These are phyloP conservation scores for Tetrapisispora iriomotensis DNA, from an alignment of 805 yeast genomes.

Conservation along the genomic window DNA sequence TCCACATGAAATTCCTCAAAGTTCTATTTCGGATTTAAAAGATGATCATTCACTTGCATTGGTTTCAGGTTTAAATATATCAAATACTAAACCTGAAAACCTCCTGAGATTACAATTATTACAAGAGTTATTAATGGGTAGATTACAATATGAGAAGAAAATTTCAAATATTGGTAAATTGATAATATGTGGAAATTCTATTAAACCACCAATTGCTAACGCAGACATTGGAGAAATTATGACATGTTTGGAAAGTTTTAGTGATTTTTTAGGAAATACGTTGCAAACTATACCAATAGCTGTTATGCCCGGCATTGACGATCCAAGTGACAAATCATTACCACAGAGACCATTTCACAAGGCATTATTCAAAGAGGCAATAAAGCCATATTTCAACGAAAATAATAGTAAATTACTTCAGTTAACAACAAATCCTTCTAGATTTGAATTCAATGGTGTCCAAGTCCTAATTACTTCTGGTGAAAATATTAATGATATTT, in stretches of 20 bases:
- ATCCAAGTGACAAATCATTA: slow-evolving; percentile 73
- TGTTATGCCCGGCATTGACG: slow-evolving; percentile 75
- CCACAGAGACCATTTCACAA: slow-evolving; percentile 90
- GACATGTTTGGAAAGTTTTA: slow-evolving; percentile 48
- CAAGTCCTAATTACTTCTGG: slow-evolving; percentile 71
- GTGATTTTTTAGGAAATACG: slow-evolving; percentile 46
- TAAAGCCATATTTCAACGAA: slow-evolving; percentile 32
- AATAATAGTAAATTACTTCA: slow-evolving; percentile 31
- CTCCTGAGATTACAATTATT: slow-evolving; percentile 45
- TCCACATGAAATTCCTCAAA: slow-evolving; percentile 57
- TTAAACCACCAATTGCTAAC: slow-evolving; percentile 29
- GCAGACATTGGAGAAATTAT: slow-evolving; percentile 46
- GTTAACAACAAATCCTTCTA: slow-evolving; percentile 61
- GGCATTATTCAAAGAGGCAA: slow-evolving; percentile 48
- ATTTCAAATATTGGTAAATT: slow-evolving; percentile 36
- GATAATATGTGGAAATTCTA: slow-evolving; percentile 66
- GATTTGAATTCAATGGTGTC: slow-evolving; percentile 50
- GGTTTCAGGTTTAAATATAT: slow-evolving; percentile 64
- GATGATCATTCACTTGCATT: slow-evolving; percentile 46
- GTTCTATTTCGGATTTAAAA: slow-evolving; percentile 23
- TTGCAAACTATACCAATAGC: slow-evolving; percentile 56
- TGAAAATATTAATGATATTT: slow-evolving; percentile 71
- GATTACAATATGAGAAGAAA: slow-evolving; percentile 32
- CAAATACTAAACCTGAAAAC: slow-evolving; percentile 33
- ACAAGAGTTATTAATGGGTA: slow-evolving; percentile 64